Evolutionary conservation across 768 basidiomycete species (phyloP).

Genomic region (Mycena rosella): DNA sequence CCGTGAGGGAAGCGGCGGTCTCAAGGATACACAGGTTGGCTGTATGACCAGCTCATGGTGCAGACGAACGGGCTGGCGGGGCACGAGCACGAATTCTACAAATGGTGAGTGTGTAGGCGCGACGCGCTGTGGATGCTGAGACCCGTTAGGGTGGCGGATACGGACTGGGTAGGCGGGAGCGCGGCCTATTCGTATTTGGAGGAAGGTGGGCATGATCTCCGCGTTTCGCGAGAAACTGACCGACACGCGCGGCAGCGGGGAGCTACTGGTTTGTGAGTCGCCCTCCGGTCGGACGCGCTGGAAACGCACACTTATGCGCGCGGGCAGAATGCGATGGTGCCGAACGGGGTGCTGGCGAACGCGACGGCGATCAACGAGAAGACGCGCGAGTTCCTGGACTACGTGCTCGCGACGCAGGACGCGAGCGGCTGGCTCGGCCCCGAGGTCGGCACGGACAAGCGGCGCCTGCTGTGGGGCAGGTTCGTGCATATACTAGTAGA

Average conservation of each 20-base stretch:
- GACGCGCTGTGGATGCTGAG: not conserved
- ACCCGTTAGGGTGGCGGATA: slow-evolving; percentile 50
- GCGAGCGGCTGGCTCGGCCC: slow-evolving; percentile 68
- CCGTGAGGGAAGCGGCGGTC: not conserved
- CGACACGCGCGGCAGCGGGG: slow-evolving; percentile 51
- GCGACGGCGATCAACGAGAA: slow-evolving; percentile 59
- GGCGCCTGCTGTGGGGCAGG: slow-evolving; percentile 68
- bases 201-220: too few relatives aligned
- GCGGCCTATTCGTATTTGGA: slow-evolving; percentile 59
- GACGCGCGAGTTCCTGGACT: slow-evolving; percentile 62
- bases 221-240: not conserved
- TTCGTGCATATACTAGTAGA: too few relatives aligned
- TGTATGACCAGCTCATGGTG: slow-evolving; percentile 55
- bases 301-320: not conserved
- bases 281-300: not conserved
- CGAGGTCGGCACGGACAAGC: slow-evolving; percentile 65
- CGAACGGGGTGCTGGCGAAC: slow-evolving; percentile 63
- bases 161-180: slow-evolving; percentile 59
- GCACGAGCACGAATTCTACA: slow-evolving; percentile 59
- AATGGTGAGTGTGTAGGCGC: slow-evolving; percentile 47
- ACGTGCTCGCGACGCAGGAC: slow-evolving; percentile 65
- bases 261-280: slow-evolving; percentile 69
- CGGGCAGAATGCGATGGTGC: slow-evolving; percentile 65
- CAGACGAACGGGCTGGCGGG: slow-evolving; percentile 59
- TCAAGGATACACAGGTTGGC: slow-evolving; percentile 49